Conservation (phyloP, 257 asterid genomes). For the Nicotiana otophora region DNA sequence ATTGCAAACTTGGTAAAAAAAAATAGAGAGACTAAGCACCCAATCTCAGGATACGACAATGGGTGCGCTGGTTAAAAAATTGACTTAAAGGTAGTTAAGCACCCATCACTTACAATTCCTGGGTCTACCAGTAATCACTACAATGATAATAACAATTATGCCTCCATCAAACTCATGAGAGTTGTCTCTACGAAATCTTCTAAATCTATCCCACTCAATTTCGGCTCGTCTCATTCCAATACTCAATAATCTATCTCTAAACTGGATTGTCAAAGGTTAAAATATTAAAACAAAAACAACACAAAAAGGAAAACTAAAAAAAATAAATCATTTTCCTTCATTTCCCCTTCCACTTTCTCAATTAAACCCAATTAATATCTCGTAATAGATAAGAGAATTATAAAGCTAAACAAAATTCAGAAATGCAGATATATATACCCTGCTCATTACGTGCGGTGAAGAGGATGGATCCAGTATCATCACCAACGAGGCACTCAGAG, state of each 20-base stretch:
- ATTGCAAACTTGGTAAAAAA: no score
- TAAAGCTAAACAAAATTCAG: background rate
- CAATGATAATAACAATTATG: background rate
- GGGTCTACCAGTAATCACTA: background rate
- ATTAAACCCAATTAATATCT: background rate
- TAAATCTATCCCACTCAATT: background rate
- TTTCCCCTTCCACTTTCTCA: background rate
- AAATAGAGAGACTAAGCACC: no score
- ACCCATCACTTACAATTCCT: no score
- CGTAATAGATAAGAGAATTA: background rate
- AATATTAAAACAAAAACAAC: background rate
- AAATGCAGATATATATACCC: conserved; percentile 11
- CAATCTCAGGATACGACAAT: no score
- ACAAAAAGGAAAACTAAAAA: background rate
- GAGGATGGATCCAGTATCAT: conserved; percentile 31
- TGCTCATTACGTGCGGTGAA: conserved; percentile 40
- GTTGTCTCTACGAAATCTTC: background rate
- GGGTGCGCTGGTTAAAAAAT: no score
- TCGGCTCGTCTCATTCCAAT: background rate
- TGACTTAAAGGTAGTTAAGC: no score
- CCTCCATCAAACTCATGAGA: background rate
- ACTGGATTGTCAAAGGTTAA: background rate
- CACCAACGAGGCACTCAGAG: conserved; percentile 39
- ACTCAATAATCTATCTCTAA: background rate
- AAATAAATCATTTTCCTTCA: background rate